Evolutionary conservation across 495 filamentous ascomycete genomes (phyloP).

Genomic region (Pseudevernia furfuracea): DNA sequence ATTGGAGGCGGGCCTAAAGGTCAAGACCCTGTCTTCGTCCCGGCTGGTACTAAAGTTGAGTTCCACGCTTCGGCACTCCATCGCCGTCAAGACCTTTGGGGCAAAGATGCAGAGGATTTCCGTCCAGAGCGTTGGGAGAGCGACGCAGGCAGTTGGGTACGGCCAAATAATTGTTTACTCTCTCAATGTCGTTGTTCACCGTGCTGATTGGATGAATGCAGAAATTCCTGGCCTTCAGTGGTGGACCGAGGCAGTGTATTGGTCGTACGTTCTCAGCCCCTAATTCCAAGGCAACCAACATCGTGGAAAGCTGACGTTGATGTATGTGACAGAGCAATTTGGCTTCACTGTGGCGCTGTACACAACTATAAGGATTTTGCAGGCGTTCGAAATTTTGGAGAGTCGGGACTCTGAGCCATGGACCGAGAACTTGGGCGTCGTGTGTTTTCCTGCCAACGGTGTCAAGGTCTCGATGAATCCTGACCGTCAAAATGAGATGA

Average conservation of each 20-base stretch:
- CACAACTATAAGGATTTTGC: background rate
- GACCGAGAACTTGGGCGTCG: background rate
- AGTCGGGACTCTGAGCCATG: background rate
- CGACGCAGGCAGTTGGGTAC: no score
- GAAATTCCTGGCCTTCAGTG: background rate
- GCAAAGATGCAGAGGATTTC: no score
- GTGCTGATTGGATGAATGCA: background rate
- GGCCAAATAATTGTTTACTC: no score
- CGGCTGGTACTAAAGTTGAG: no score
- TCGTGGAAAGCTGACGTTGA: background rate
- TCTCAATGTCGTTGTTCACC: no score
- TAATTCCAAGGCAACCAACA: background rate
- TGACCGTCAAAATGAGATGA: background rate
- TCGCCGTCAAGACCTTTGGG: no score
- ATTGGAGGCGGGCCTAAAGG: no score
- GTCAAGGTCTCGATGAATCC: background rate
- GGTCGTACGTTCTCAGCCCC: background rate
- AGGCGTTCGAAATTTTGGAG: background rate
- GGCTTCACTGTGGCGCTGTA: background rate
- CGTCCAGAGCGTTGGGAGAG: no score
- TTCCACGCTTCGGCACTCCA: no score
- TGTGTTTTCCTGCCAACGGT: background rate
- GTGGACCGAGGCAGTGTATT: constrained; percentile 3
- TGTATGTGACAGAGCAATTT: background rate
- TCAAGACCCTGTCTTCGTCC: no score